A percentile compares a stretch with the other conserved stretches of the same genome.
Conservation (phyloP, 2,329 filamentous ascomycete species). For the Plectosphaerella cucumerina region DNA sequence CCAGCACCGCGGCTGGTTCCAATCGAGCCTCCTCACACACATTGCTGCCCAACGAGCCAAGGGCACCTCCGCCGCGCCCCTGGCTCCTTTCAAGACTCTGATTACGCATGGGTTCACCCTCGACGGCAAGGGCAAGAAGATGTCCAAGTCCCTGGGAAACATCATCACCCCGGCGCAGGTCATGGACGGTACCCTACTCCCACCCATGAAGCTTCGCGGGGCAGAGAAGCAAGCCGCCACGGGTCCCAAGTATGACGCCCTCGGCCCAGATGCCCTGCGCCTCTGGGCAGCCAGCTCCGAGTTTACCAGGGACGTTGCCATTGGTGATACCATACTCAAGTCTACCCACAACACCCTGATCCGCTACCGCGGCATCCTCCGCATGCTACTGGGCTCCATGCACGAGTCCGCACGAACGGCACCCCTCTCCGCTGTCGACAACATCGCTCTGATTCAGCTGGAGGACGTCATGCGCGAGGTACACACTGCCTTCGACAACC, state of each 20-base stretch:
- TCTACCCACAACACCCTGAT: conserved; percentile 72
- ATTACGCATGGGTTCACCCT: conserved; percentile 95
- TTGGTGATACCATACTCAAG: conserved; percentile 73
- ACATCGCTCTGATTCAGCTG: conserved; percentile 74
- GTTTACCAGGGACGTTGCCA: conserved; percentile 81
- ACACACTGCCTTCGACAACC: conserved; percentile 59
- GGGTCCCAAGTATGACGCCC: conserved; percentile 53
- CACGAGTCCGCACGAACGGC: conserved; percentile 46
- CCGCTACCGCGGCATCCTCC: conserved; percentile 86
- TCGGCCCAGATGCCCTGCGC: conserved; percentile 83
- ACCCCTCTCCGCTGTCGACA: conserved; percentile 59
- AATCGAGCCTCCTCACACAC: conserved; percentile 87
- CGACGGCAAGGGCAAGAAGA: conserved; percentile 87
- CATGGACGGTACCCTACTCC: conserved; percentile 76
- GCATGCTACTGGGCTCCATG: conserved; percentile 80
- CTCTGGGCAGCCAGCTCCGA: conserved; percentile 91
- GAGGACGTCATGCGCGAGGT: conserved; percentile 61
- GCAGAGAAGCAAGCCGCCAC: conserved; percentile 39
- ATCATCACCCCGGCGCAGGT: conserved; percentile 77
- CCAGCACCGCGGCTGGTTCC: conserved; percentile 97
- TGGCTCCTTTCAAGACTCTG: conserved; percentile 77
- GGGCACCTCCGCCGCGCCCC: conserved; percentile 17
- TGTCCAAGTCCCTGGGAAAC: conserved; percentile 97
- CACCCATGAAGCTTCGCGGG: conserved; percentile 59
- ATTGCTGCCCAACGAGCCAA: conserved; percentile 57